A percentile compares a stretch with the other conserved stretches of the same genome.
Conservation (phyloP, 306 rosid genomes). For the Ormosia emarginata region DNA sequence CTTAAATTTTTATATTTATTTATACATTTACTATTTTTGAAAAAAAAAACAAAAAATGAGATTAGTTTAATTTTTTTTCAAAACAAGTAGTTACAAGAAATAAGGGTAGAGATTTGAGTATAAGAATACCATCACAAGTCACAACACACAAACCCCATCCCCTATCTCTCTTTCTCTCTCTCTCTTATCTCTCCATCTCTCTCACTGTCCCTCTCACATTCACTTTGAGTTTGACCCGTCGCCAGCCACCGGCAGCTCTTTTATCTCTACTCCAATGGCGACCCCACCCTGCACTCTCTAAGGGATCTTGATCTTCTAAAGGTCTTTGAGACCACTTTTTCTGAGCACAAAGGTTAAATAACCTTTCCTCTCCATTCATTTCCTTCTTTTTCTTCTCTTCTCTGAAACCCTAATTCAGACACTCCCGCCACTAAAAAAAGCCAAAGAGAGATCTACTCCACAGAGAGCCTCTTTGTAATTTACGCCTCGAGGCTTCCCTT, state of each 20-base stretch:
- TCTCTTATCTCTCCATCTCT: too few species aligned
- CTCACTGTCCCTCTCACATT: slow-evolving; percentile 39
- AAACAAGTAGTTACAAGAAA: too few species aligned
- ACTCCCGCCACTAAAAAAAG: background rate
- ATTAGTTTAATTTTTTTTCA: too few species aligned
- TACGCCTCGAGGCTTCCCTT: background rate
- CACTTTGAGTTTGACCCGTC: slow-evolving; percentile 91
- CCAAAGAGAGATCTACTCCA: slow-evolving; percentile 3
- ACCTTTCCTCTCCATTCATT: slow-evolving; percentile 28
- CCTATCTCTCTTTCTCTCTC: background rate
- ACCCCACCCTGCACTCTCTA: slow-evolving; percentile 59
- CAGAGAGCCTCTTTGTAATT: slow-evolving; percentile 29
- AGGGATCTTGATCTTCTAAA: slow-evolving; percentile 35
- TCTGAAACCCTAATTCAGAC: slow-evolving; percentile 50
- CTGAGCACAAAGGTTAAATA: slow-evolving; percentile 37
- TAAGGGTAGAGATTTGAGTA: too few species aligned
- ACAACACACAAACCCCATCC: background rate
- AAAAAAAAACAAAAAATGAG: too few species aligned
- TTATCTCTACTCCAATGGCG: slow-evolving; percentile 52
- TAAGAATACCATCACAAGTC: too few species aligned
- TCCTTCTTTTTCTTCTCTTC: background rate
- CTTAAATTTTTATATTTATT: too few species aligned
- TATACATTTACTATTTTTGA: too few species aligned
- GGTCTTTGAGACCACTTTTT: slow-evolving; percentile 7
- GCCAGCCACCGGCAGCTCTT: slow-evolving; percentile 69